phyloP scores from a whole-genome alignment of 2,329 filamentous ascomycete species.

The Amauroascus verrucosus region DNA sequence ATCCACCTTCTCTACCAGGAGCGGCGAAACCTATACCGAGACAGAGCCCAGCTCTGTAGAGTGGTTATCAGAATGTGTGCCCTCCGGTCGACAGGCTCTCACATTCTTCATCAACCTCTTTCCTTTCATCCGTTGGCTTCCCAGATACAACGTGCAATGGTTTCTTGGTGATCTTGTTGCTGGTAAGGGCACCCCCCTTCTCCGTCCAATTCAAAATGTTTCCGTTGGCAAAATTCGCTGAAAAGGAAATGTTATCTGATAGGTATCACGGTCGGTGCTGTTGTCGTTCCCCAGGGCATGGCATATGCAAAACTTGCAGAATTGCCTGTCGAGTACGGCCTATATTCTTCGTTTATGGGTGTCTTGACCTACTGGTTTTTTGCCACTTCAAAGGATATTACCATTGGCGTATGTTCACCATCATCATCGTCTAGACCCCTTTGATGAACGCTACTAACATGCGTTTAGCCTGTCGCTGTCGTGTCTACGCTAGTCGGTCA shows the following conservation, averaged over 20 bases:
- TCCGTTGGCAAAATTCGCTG: neutral
- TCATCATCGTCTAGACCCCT: neutral
- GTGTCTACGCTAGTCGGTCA: conserved; percentile 85
- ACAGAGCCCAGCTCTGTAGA: conserved; percentile 64
- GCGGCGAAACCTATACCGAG: conserved; percentile 71
- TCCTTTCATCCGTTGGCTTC: conserved; percentile 83
- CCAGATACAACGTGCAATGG: conserved; percentile 82
- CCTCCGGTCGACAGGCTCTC: conserved; percentile 44
- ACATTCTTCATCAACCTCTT: conserved; percentile 64
- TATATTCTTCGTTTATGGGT: conserved; percentile 95
- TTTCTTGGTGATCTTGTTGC: conserved; percentile 79
- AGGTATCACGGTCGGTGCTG: conserved; percentile 62
- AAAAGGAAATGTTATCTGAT: conserved; percentile 1
- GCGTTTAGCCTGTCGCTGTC: conserved; percentile 70
- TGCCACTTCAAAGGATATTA: conserved; percentile 96
- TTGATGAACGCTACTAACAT: conserved; percentile 4
- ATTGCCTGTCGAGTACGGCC: conserved; percentile 69
- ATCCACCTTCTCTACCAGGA: conserved; percentile 64
- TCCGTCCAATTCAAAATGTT: neutral
- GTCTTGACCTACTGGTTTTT: conserved; percentile 96
- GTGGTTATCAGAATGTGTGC: conserved; percentile 57
- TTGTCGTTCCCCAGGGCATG: conserved; percentile 95
- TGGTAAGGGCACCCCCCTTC: conserved; percentile 44
- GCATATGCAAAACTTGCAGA: conserved; percentile 79
- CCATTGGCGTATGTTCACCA: conserved; percentile 62